phyloP scores from a whole-genome alignment of 257 asterid species.

The Datura wrightii region DNA sequence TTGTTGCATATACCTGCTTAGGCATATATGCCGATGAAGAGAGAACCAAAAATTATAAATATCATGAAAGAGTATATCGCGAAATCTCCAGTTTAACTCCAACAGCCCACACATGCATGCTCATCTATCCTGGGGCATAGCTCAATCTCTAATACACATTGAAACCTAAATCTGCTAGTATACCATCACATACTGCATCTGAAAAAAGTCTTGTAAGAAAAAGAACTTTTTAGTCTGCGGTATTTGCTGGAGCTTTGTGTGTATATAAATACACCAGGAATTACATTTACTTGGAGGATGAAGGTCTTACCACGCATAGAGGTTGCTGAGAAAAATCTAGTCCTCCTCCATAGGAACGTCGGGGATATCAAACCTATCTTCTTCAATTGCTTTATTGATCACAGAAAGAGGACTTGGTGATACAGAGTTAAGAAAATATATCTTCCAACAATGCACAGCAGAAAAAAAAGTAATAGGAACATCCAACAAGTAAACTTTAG shows the following conservation, averaged over 20 bases:
- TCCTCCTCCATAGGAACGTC: conserved; percentile 98
- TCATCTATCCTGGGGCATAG: not conserved
- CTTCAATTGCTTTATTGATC: conserved; percentile 68
- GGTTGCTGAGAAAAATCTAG: conserved; percentile 34
- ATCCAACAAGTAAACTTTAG: conserved; percentile 15
- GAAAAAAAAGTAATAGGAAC: conserved; percentile 1
- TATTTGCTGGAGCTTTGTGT: not conserved
- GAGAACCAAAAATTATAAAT: not conserved
- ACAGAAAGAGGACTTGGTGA: conserved; percentile 69
- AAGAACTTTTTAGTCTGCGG: not conserved
- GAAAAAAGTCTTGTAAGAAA: not conserved
- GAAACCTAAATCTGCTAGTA: conserved; percentile 11
- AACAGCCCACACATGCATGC: not conserved
- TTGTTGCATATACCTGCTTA: not conserved
- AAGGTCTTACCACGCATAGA: conserved; percentile 18
- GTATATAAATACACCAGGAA: not conserved
- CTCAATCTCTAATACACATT: not conserved
- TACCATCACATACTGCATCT: conserved; percentile 3
- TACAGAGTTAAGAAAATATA: conserved; percentile 53
- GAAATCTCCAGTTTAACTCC: not conserved
- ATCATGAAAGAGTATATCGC: conserved; percentile 11
- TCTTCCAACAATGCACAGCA: not conserved
- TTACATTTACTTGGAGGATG: conserved; percentile 21
- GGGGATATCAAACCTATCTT: conserved; percentile 90
- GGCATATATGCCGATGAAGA: not conserved